Evolutionary conservation across 2,329 filamentous ascomycete genomes (phyloP).

Genomic region (Pseudocercospora fijiensis): DNA sequence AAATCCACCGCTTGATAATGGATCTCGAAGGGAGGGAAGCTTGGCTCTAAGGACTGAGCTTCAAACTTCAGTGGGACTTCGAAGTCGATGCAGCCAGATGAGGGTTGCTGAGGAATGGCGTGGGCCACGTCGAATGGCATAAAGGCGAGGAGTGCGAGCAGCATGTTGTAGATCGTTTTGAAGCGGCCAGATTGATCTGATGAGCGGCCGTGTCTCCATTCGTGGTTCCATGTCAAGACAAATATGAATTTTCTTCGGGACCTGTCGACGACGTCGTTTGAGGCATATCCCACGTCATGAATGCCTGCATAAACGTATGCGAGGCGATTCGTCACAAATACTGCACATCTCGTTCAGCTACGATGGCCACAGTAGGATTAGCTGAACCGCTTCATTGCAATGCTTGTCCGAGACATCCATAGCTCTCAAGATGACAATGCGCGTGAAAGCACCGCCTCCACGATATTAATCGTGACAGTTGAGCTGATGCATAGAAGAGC

Average conservation of each 20-base stretch:
- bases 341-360: background rate
- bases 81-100: slow-evolving; percentile 19
- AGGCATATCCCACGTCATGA: background rate
- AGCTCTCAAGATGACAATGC: background rate
- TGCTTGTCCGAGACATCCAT: background rate
- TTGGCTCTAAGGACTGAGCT: slow-evolving; percentile 12
- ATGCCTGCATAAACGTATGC: background rate
- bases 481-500: background rate
- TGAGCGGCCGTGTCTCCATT: background rate
- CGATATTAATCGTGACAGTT: background rate
- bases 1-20: slow-evolving; percentile 22
- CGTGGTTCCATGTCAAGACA: background rate
- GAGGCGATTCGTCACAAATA: background rate
- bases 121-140: background rate
- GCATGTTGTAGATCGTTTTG: background rate
- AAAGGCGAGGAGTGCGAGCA: background rate
- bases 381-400: background rate
- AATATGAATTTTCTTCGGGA: background rate
- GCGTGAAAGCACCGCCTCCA: background rate
- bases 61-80: slow-evolving; percentile 12
- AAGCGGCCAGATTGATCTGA: background rate
- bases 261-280: background rate
- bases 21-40: slow-evolving; percentile 20
- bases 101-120: background rate
- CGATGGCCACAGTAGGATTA: background rate